Base-by-base conservation (phyloP, 345 rosid genomes). In the Dimocarpus longan region DNA sequence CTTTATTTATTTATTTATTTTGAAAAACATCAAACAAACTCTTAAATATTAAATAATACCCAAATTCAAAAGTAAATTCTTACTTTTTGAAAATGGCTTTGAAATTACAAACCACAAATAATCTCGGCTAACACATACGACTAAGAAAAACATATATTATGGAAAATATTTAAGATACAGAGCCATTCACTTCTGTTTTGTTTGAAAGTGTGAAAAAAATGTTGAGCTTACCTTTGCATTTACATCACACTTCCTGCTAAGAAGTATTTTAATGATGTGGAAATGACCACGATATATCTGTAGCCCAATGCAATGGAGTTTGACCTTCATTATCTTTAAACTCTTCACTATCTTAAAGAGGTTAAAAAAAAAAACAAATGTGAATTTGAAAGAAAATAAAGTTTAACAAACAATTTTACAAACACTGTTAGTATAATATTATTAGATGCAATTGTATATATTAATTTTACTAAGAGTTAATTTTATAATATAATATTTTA, bases 241-340 rank as follows among this genome's bases (percentile, higher is more conserved):
- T 44, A 44, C 50, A 44, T 44, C 50, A 44, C 8, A 44, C 5
- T 91, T 88, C 78, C 73, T 90, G 73, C 86, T 85, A 54, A 94
- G 77, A 76, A 94, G 93, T 57, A 79, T 75, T 81, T 96, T 88
- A 6, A 82, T 83, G 42, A 91, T 83, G 60, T 86, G 52, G 37
- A 84, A 76, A 74, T 93, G 97, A 8, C 98, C 97, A 72, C 98
- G 97, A 79, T 26, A 26, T 26, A 26, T 96, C 98, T 74, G 89
- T 95, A 68, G 98, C 99, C 99, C 99, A 94, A 78, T 96, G 99
- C 87, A 96, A 85, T 2, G 99, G 94, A 26, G 97, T 92, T 75
- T 93, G 91, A 68, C 98, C 94, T 85, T 94, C 97, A 78, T 98
- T 90, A 46, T 46, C 52, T 26, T 26, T 26, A 26, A 26, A 26